Base-by-base conservation (phyloP, 2,329 filamentous ascomycete species). In the Trichoderma gracile region DNA sequence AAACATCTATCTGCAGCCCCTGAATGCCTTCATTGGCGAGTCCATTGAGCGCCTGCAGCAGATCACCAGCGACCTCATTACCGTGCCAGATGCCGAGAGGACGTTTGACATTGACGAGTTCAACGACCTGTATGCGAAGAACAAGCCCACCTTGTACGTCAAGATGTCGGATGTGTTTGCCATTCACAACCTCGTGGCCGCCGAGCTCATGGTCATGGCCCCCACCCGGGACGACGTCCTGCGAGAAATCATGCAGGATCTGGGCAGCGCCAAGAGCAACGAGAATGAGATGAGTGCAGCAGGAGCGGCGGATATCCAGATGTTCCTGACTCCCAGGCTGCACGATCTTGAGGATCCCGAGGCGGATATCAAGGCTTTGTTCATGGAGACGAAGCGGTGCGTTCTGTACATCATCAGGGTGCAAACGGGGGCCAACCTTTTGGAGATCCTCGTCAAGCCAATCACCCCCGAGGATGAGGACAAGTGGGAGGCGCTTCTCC, bases 61-160 rank as follows among this genome's bases (percentile, higher is more conserved):
- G 14, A 92, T 95, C 50, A 91, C 91, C 78, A 84, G 84, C 52
- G 86, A 89, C 40, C 78, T 98, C 66, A 92, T 99, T 69, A 86
- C 89, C 14, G 91, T 98, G 14, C 88, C 90, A 15, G 89, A 95
- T 71, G 91, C 92, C 0, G 95, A 99, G 77, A 84, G 87, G 59
- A 95, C 95, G 25, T 99, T 98, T 73, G 93, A 98, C 76, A 97
- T 99, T 74, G 95, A 99, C 74, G 95, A 98, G 75, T 99, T 95
- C 85, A 98, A 97, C 74, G 95, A 99, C 73, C 84, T 99, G 7
- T 98, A 98, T 74, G 91, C 94, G 64, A 93, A 96, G 76, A 95
- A 93, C 68, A 97, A 97, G 77, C 95, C 95, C 7, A 98, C 94
- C 0, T 83, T 99, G n/a, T 99, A 98, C 80, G 97, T 99, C 81